phyloP scores from a whole-genome alignment of 1,284 basidiomycete genomes.

The Naganishia cerealis region DNA sequence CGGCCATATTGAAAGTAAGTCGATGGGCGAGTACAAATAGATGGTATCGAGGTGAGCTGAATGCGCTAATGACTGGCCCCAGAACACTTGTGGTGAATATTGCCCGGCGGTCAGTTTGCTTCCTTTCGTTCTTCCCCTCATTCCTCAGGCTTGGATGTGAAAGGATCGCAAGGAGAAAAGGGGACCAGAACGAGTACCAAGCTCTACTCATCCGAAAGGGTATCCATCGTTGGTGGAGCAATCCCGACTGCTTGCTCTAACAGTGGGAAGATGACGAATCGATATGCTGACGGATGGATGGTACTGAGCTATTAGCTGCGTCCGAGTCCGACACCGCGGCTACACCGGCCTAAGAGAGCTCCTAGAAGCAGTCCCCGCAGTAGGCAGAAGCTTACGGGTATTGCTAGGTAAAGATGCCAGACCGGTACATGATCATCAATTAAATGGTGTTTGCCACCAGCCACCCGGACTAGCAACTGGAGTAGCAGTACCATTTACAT shows the following conservation, averaged over 20 bases:
- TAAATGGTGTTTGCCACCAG: too few relatives aligned
- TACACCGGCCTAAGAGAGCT: too few relatives aligned
- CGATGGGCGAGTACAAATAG: constrained; percentile 5
- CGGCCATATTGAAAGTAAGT: neutral
- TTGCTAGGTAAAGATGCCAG: too few relatives aligned
- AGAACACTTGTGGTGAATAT: constrained; percentile 11
- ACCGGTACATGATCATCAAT: too few relatives aligned
- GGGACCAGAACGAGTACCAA: neutral
- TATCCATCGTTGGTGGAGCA: too few relatives aligned
- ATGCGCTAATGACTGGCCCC: constrained; percentile 10
- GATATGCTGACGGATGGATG: too few relatives aligned
- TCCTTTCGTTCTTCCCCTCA: neutral
- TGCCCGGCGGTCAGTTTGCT: neutral
- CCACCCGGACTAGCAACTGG: too few relatives aligned
- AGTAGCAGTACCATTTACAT: too few relatives aligned
- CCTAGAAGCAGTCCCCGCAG: too few relatives aligned
- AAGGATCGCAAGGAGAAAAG: constrained; percentile 1
- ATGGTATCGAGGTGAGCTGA: neutral
- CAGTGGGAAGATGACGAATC: neutral
- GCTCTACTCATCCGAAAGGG: too few relatives aligned
- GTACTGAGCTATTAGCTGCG: neutral
- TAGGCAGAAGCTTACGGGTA: too few relatives aligned
- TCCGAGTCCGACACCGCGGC: neutral
- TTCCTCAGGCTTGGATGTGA: neutral
- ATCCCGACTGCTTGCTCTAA: too few relatives aligned